Conservation (phyloP, 768 basidiomycete species). For the Kwoniella botswanensis region DNA sequence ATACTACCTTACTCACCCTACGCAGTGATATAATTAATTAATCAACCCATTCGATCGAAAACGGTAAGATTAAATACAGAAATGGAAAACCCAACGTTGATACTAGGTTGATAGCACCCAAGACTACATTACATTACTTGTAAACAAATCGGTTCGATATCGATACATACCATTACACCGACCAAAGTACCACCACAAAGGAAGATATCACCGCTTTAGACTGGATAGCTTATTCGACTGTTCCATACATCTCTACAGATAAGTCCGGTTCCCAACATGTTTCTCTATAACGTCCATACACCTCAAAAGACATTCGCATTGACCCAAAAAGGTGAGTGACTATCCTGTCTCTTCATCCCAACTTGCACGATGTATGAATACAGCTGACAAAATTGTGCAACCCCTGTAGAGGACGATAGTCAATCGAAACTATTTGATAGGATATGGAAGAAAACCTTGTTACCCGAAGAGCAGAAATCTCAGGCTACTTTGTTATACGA, state of each 20-base stretch:
- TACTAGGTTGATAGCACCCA: no score
- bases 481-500: slow-evolving; percentile 77
- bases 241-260: neutral
- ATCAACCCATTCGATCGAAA: no score
- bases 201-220: neutral
- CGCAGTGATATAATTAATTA: no score
- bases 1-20: no score
- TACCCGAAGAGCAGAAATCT: slow-evolving; percentile 27
- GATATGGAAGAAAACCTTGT: slow-evolving; percentile 11
- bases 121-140: no score
- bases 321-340: slow-evolving; percentile 33
- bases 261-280: neutral
- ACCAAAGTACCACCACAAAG: neutral
- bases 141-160: no score
- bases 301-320: slow-evolving; percentile 54
- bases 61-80: no score
- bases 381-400: neutral
- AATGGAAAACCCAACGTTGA: no score
- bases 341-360: neutral
- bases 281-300: slow-evolving; percentile 26
- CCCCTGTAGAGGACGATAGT: slow-evolving; percentile 7
- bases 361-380: neutral
- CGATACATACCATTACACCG: no score
- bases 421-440: slow-evolving; percentile 12
- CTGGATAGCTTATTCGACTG: neutral